Evolutionary conservation across 352 stramenopile genomes (phyloP).

Genomic region (Discostella stelligera): DNA sequence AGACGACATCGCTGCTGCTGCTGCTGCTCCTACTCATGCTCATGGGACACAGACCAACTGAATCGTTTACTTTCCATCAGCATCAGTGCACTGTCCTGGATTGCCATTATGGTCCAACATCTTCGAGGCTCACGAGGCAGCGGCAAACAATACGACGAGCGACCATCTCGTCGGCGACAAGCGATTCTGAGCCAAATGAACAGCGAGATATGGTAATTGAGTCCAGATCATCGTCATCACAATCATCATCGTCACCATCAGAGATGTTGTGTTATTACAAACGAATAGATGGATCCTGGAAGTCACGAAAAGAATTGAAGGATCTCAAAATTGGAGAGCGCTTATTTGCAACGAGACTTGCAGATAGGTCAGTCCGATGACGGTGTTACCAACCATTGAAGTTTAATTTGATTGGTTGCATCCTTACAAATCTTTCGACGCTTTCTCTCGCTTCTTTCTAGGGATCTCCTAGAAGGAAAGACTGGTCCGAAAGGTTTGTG

Average conservation of each 20-base stretch:
- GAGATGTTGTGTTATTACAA: slow-evolving; percentile 33
- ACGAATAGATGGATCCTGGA: slow-evolving; percentile 44
- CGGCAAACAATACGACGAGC: not conserved
- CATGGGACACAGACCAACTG: not conserved
- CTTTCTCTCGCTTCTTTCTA: not conserved
- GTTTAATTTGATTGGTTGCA: not conserved
- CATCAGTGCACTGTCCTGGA: not conserved
- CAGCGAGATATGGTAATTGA: not conserved
- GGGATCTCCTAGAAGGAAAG: slow-evolving; percentile 58
- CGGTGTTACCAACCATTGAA: not conserved
- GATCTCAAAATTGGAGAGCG: slow-evolving; percentile 32
- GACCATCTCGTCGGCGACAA: not conserved
- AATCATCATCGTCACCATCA: slow-evolving; percentile 16
- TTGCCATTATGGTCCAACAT: not conserved
- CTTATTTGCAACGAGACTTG: slow-evolving; percentile 35
- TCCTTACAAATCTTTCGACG: not conserved
- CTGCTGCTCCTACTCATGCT: not conserved
- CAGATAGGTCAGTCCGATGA: slow-evolving; percentile 6
- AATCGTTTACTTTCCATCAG: slow-evolving; percentile 9
- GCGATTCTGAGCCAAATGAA: not conserved
- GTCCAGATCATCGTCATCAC: not conserved
- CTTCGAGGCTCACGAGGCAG: not conserved
- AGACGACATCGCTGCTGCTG: not conserved
- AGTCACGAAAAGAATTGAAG: slow-evolving; percentile 35
- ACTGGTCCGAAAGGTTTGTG: slow-evolving; percentile 62